A percentile compares a stretch with the other conserved stretches of the same genome.
These are phyloP conservation scores for Eucalyptus curtisii DNA, from an alignment of 345 rosid genomes.

Conservation along the genomic window DNA sequence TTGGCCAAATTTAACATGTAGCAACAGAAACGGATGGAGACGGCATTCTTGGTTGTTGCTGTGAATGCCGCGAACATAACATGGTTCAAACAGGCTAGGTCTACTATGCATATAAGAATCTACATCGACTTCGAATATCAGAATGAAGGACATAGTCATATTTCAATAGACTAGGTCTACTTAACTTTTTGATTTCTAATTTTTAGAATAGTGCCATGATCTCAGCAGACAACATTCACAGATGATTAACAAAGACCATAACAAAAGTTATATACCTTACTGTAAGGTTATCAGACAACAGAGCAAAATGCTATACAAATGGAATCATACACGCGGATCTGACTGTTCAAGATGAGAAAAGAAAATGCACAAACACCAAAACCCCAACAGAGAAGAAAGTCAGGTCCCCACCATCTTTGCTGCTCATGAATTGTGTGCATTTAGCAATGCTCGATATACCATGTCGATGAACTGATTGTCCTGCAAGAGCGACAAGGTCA, in stretches of 20 bases:
- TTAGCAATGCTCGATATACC: conserved; percentile 57
- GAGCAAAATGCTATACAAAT: conserved; percentile 12
- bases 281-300: not conserved
- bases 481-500: conserved; percentile 11
- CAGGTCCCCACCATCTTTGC: not conserved
- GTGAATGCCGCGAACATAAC: not conserved
- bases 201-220: not conserved
- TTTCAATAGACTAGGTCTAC: not conserved
- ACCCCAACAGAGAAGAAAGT: not conserved
- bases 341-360: not conserved
- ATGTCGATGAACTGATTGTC: conserved; percentile 74
- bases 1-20: not conserved
- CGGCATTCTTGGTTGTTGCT: not conserved
- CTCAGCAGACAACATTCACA: not conserved
- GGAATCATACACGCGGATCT: not conserved
- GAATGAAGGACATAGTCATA: not conserved
- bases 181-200: not conserved
- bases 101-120: not conserved
- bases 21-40: not conserved
- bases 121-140: not conserved
- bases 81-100: not conserved
- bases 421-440: conserved; percentile 49
- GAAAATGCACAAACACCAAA: conserved; percentile 1
- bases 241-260: not conserved
- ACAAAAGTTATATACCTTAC: not conserved